Base-by-base conservation (phyloP, 148 eudicot genomes). In the Chenopodium formosanum region DNA sequence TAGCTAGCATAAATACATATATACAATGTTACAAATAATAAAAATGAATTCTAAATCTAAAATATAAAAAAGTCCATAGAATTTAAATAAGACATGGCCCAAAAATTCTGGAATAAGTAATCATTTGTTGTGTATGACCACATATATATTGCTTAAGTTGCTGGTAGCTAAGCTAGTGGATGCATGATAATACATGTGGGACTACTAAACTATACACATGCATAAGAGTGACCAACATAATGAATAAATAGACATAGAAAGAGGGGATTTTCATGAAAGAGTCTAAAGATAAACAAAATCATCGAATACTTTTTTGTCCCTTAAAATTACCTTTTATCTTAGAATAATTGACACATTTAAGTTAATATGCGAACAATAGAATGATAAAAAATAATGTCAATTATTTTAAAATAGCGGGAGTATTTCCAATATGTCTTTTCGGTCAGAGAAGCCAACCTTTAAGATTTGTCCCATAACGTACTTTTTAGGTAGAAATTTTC, bases 161-260 rank as follows among this genome's bases (percentile, higher is more conserved):
- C 44, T 74, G 77, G 77, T 74, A 52, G 62, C 62, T 52, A 52
- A 14, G 32, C 76, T 50, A 74, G 77, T 74, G 62, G 63, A 29
- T 27, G 37, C 77, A 74, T 25, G 52, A 62, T 56, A 3, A 25
- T 74, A 50, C 63, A 27, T 74, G 77, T 50, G 77, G 77, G 77
- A 25, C 77, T 74, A 74, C 77, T 23, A 48, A 74, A 71, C 77
- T 50, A 74, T 17, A 52, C 77, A 50, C 37, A 74, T 67, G 70
- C 70, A 67, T 74, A 44, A 74, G 62, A 63, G 63, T 29, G 4
- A 48, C 62, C 77, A 74, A 50, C 77, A 74, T 50, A 25, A 74
- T 52, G 63, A 74, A 74, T 50, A 12, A n/a, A 37, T 4, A 9
- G 7, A 40, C 44, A 40, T 40, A 40, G 44, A 40, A 40, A 9